Base-by-base conservation (phyloP, 2,329 filamentous ascomycete genomes). In the Xylaria sp. region DNA sequence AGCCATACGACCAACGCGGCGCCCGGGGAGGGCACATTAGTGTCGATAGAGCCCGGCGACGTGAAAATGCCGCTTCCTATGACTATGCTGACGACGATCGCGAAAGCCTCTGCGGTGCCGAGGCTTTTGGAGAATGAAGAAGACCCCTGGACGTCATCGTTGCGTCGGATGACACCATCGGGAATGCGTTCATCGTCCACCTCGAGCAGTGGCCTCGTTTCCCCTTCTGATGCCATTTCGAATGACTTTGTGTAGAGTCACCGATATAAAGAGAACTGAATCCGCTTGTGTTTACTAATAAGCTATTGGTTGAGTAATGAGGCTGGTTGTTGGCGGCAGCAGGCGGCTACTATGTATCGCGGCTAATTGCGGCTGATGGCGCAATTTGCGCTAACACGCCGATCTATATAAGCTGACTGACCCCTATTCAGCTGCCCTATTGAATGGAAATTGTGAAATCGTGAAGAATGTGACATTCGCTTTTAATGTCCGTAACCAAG, bases 51-150 rank as follows among this genome's bases (percentile, higher is more conserved):
- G 0, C 87, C 87, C 0, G 88, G 88, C 1, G 88, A 90, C 0
- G 89, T 89, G 72, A 91, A 91, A 20, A 91, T 85, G 39, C 89
- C 88, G 60, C 86, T 88, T 8, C 89, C 89, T 56, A 90, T 89
- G 62, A 90, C 87, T 68, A 90, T 87, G 72, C 86, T 87, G 67
- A 90, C 84, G 46, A 90, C 81, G 55, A 90, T 87, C 25, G 85
- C 86, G 69, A 89, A 90, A 0, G 77, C 77, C 43, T 78, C 76
- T 18, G 72, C 69, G 1, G 76, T 73, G 41, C 77, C 77, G 18
- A 79, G 75, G 36, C 73, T 79, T 25, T 70, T 75, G 10, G 68
- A 75, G 62, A 79, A 78, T 2, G 74, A 75, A 50, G 74, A 75
- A 50, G 73, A 28, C n/a, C 66, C 59, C 45, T 67, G 64, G 34